Evolutionary conservation across 805 yeast species (phyloP).

Genomic region (Kazachstania africana): DNA sequence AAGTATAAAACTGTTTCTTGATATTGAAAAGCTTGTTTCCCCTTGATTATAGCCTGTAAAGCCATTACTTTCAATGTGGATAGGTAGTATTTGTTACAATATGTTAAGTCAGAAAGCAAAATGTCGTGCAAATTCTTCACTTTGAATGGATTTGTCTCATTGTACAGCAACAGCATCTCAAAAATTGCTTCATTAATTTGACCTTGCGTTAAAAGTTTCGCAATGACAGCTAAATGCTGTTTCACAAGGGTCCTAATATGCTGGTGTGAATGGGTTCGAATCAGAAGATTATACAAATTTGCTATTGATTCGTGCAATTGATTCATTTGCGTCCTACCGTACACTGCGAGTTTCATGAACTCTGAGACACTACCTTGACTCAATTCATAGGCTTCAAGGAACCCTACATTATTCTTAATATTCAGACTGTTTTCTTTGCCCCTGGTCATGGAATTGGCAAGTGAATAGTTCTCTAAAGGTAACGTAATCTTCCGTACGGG

Average conservation of each 20-base stretch:
- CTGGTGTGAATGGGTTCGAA: constrained; percentile 2
- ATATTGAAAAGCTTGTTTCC: constrained; percentile 5
- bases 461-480: neutral
- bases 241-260: constrained; percentile 9
- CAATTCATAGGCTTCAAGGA: too few relatives aligned
- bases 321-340: neutral
- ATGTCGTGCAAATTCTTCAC: constrained; percentile 10
- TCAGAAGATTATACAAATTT: constrained; percentile 1
- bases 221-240: constrained; percentile 17
- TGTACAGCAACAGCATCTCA: constrained; percentile 15
- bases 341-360: too few relatives aligned
- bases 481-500: constrained; percentile 2
- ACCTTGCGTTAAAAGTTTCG: constrained; percentile 9
- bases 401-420: neutral
- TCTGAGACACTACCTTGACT: too few relatives aligned
- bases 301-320: constrained; percentile 1
- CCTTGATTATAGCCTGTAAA: constrained; percentile 18
- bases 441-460: neutral
- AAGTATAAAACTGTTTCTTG: constrained; percentile 9
- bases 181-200: constrained; percentile 5
- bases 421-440: neutral
- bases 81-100: constrained; percentile 13
- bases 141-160: constrained; percentile 11
- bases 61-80: constrained; percentile 19
- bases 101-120: constrained; percentile 15